Conservation (phyloP, 164 flowering plant genomes). For the Chloranthus sessilifolius region DNA sequence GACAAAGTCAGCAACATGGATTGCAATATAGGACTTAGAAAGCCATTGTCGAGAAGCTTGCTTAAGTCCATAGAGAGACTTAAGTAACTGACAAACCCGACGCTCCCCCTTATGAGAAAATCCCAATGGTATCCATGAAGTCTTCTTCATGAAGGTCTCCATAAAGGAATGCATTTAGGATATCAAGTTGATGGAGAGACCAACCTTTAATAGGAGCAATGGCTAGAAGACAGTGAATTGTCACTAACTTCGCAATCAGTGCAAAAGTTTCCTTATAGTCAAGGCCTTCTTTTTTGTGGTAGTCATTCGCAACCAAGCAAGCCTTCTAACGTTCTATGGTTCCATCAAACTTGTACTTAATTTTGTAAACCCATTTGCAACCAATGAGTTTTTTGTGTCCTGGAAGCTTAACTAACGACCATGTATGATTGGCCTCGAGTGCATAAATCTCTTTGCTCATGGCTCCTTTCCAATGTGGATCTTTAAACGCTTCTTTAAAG, state of each 20-base stretch:
- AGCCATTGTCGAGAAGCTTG: slow-evolving; percentile 1
- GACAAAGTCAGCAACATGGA: neutral
- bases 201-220: neutral
- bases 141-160: slow-evolving; percentile 1
- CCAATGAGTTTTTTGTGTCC: neutral
- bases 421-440: neutral
- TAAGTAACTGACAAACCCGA: neutral
- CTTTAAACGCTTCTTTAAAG: neutral
- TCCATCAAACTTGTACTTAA: neutral
- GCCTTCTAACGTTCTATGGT: neutral
- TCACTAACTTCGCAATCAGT: neutral
- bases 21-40: neutral
- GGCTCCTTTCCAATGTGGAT: neutral
- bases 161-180: neutral
- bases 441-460: neutral
- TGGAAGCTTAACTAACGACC: neutral
- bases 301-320: slow-evolving; percentile 1
- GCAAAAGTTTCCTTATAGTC: neutral
- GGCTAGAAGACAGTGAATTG: neutral
- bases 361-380: slow-evolving; percentile 4
- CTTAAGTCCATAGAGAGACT: neutral
- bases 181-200: neutral
- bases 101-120: neutral
- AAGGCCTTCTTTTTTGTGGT: neutral
- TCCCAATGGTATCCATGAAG: neutral